phyloP scores from a whole-genome alignment of 345 rosid genomes.

The Eutrema heterophyllum region DNA sequence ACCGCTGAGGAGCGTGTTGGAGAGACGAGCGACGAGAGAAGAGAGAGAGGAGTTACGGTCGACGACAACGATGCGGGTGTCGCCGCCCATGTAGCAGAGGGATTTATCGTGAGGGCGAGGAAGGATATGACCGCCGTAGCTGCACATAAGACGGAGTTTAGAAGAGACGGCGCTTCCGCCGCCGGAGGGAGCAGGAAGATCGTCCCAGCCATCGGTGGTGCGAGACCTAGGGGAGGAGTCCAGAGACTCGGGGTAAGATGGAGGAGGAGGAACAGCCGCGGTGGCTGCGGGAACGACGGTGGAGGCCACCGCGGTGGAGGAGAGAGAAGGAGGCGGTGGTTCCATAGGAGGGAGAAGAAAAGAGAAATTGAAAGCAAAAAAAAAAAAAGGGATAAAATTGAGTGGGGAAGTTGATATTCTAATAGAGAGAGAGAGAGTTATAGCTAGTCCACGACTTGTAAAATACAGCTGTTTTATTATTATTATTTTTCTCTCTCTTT shows the following conservation, averaged over 20 bases:
- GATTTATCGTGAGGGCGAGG: conserved; percentile 92
- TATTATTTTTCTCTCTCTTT: not conserved
- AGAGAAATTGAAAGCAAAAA: not conserved
- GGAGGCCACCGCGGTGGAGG: conserved; percentile 9
- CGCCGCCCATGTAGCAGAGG: conserved; percentile 83
- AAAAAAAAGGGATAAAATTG: not conserved
- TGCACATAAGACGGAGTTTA: conserved; percentile 89
- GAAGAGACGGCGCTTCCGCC: conserved; percentile 35
- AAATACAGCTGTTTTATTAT: conserved; percentile 23
- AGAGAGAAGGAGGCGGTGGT: conserved; percentile 30
- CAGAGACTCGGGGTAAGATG: conserved; percentile 48
- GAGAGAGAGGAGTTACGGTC: conserved; percentile 67
- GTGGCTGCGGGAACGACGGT: conserved; percentile 34
- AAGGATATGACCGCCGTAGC: conserved; percentile 84
- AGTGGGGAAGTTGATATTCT: conserved; percentile 7
- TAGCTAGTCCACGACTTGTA: conserved; percentile 29
- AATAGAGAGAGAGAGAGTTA: not conserved
- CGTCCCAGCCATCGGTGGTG: conserved; percentile 67
- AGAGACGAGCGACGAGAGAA: conserved; percentile 52
- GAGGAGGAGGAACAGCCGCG: not conserved
- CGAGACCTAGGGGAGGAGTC: conserved; percentile 90
- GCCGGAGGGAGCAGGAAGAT: conserved; percentile 35
- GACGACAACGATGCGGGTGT: conserved; percentile 81
- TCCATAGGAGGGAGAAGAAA: conserved; percentile 13
- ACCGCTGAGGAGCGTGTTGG: conserved; percentile 57